A percentile compares a stretch with the other conserved stretches of the same genome.
Conservation (phyloP, 345 rosid genomes). For the Brassica carinata region DNA sequence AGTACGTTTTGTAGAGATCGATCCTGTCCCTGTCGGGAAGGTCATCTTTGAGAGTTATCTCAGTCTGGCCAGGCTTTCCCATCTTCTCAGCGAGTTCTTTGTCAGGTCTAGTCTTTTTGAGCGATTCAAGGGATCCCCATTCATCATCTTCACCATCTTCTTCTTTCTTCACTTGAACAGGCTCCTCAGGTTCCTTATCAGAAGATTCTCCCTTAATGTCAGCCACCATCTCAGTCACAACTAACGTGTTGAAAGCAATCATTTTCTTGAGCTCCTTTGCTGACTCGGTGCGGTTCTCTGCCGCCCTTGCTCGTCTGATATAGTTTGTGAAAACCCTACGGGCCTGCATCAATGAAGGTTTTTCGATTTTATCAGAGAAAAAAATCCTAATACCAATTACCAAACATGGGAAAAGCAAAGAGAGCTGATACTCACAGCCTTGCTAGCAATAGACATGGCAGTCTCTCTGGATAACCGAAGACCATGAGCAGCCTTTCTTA, state of each 20-base stretch:
- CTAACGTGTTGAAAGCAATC: conserved; percentile 81
- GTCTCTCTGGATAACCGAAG: conserved; percentile 63
- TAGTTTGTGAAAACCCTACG: conserved; percentile 52
- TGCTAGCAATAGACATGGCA: conserved; percentile 90
- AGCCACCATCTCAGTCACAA: conserved; percentile 75
- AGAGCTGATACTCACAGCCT: conserved; percentile 63
- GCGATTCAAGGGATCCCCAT: conserved; percentile 81
- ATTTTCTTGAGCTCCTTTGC: conserved; percentile 85
- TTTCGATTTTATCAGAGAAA: conserved; percentile 8
- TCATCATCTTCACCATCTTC: conserved; percentile 62
- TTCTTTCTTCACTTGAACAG: conserved; percentile 51
- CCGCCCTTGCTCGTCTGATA: conserved; percentile 73
- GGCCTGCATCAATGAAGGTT: conserved; percentile 52
- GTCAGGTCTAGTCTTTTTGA: conserved; percentile 65
- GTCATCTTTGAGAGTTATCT: conserved; percentile 94
- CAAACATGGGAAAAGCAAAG: neutral
- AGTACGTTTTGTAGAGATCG: conserved; percentile 81
- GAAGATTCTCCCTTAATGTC: conserved; percentile 81
- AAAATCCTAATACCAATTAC: conserved; percentile 7
- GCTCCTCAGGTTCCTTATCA: conserved; percentile 69
- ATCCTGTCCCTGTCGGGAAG: conserved; percentile 81
- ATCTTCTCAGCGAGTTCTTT: conserved; percentile 59
- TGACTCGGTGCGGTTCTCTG: conserved; percentile 72
- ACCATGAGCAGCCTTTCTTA: conserved; percentile 63
- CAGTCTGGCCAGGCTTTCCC: conserved; percentile 82